Percentiles rank a stretch among this genome's conserved stretches.
Conservation (phyloP, 2,329 filamentous ascomycete species). For the Aureobasidium sp. region DNA sequence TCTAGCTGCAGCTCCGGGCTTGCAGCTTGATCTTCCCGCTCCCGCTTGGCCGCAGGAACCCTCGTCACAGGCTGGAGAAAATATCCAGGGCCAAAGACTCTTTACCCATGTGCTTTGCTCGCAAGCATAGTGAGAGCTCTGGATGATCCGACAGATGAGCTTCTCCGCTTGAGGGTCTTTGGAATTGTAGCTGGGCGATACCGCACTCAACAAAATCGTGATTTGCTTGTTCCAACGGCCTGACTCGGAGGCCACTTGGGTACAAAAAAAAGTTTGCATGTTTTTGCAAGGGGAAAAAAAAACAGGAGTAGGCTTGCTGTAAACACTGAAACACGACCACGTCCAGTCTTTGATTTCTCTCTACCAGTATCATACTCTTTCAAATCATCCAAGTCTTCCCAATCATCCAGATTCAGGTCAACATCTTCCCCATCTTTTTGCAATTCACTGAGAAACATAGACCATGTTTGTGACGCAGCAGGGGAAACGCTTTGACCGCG, state of each 20-base stretch:
- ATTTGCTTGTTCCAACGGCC: constrained; percentile 2
- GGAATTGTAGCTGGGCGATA: not conserved
- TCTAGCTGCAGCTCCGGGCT: not conserved
- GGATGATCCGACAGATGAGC: not conserved
- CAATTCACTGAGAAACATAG: not conserved
- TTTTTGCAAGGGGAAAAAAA: not conserved
- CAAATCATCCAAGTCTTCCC: not conserved
- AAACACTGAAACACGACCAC: too few species aligned
- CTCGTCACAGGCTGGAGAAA: not conserved
- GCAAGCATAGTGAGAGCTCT: not conserved
- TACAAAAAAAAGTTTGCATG: constrained; percentile 10
- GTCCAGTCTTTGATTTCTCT: too few species aligned
- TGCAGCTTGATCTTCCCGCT: constrained; percentile 9
- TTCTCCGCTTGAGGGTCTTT: too few species aligned
- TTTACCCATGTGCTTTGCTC: not conserved
- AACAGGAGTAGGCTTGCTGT: too few species aligned
- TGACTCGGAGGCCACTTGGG: constrained; percentile 7
- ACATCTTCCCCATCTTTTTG: constrained; percentile 1
- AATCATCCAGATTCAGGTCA: not conserved
- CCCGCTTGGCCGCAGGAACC: constrained; percentile 14
- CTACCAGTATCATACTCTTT: not conserved
- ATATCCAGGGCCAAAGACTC: not conserved
- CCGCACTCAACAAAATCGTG: constrained; percentile 8
- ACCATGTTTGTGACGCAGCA: not conserved
- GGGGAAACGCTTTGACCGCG: not conserved